Conservation (phyloP, 148 eudicot genomes). For the Chenopodium quinoa region DNA sequence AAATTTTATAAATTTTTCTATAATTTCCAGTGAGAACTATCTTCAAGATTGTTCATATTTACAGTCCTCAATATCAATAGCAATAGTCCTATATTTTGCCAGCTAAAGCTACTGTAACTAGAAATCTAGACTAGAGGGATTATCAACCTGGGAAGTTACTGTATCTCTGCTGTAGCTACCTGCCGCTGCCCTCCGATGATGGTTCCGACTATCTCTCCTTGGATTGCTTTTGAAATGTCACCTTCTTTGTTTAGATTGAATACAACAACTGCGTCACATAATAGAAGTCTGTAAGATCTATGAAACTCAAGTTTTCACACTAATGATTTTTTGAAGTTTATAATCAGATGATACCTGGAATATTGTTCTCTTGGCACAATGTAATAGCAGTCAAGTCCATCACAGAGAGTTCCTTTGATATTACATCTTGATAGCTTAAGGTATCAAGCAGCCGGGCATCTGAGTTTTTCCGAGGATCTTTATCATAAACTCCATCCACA, state of each 20-base stretch:
- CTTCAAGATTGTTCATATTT: constrained; percentile 6
- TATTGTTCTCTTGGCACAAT: constrained; percentile 93
- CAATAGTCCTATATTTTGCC: constrained; percentile 5
- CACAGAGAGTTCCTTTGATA: constrained; percentile 77
- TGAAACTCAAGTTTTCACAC: neutral
- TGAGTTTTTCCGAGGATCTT: constrained; percentile 72
- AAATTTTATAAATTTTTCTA: neutral
- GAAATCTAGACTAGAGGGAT: neutral
- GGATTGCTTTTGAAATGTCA: constrained; percentile 82
- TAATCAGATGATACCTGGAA: constrained; percentile 58
- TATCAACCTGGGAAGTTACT: neutral
- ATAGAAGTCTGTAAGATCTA: neutral
- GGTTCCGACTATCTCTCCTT: constrained; percentile 91
- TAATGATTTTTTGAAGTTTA: neutral
- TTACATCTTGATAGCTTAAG: constrained; percentile 88
- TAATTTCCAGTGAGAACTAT: neutral
- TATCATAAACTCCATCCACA: constrained; percentile 91
- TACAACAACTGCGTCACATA: constrained; percentile 65
- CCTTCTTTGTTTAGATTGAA: constrained; percentile 83
- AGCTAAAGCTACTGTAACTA: constrained; percentile 3
- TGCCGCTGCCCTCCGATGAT: constrained; percentile 63
- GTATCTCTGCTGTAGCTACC: constrained; percentile 36
- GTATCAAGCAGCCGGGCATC: constrained; percentile 76
- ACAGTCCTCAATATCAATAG: neutral
- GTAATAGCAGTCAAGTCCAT: constrained; percentile 99